phyloP scores from a whole-genome alignment of 495 filamentous ascomycete species.

The Emericellopsis terricola region DNA sequence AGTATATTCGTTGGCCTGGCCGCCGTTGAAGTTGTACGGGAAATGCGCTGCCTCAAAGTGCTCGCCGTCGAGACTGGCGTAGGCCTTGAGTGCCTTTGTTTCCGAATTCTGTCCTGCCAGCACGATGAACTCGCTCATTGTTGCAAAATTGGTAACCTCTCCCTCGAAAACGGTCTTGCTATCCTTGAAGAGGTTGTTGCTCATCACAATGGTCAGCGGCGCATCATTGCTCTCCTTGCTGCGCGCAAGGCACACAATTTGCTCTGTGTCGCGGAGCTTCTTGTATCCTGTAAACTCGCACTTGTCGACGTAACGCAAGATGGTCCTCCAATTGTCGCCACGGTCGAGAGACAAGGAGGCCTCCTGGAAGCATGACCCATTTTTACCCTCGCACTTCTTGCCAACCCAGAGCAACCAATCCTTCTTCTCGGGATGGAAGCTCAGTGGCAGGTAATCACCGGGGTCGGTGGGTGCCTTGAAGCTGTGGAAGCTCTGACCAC shows the following conservation, averaged over 20 bases:
- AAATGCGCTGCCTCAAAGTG: constrained; percentile 72
- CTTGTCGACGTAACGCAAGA: constrained; percentile 44
- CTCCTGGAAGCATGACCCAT: constrained; percentile 42
- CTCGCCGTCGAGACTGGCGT: constrained; percentile 66
- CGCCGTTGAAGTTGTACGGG: constrained; percentile 60
- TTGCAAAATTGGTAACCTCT: constrained; percentile 70
- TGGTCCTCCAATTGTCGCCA: constrained; percentile 54
- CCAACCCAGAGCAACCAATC: constrained; percentile 91
- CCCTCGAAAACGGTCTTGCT: constrained; percentile 33
- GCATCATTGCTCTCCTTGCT: constrained; percentile 44
- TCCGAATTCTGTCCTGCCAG: constrained; percentile 56
- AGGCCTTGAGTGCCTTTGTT: constrained; percentile 50
- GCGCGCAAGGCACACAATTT: constrained; percentile 69
- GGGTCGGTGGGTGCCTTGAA: constrained; percentile 44
- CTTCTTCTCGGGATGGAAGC: constrained; percentile 63
- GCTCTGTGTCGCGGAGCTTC: constrained; percentile 37
- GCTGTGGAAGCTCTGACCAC: constrained; percentile 43
- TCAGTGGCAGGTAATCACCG: constrained; percentile 21
- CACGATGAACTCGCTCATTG: constrained; percentile 87
- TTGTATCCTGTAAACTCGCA: constrained; percentile 55
- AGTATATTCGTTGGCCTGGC: constrained; percentile 65
- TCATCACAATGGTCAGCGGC: constrained; percentile 51
- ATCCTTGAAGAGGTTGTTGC: constrained; percentile 54
- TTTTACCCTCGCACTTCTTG: constrained; percentile 24
- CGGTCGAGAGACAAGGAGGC: constrained; percentile 57